A percentile compares a stretch with the other conserved stretches of the same genome.
These are phyloP conservation scores for Pontederia paniculata DNA, from an alignment of 176 grass and related monocot species.

Conservation along the genomic window DNA sequence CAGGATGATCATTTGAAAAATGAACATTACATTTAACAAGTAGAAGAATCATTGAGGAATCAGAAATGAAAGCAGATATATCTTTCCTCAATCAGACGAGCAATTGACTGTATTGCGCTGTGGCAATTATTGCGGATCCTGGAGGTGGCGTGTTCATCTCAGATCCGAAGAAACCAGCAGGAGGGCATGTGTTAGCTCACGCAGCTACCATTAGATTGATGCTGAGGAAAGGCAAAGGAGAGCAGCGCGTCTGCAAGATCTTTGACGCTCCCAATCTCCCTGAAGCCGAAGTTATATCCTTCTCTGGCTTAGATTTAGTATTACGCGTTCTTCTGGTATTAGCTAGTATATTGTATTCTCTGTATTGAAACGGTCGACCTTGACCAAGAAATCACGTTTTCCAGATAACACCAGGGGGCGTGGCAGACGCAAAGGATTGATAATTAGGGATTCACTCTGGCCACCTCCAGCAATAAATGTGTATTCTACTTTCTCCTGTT, in stretches of 20 bases:
- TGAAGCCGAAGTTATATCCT: constrained; percentile 91
- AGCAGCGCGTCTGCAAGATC: constrained; percentile 85
- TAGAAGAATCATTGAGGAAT: too few relatives aligned
- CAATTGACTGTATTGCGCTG: constrained; percentile 1
- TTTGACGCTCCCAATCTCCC: constrained; percentile 88
- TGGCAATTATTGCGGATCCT: constrained; percentile 74
- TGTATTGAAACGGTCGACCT: constrained; percentile 16
- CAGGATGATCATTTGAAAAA: too few relatives aligned
- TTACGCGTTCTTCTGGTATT: neutral
- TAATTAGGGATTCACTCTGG: too few relatives aligned
- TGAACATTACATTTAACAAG: too few relatives aligned
- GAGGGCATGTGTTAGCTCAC: constrained; percentile 68
- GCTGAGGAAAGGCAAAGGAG: constrained; percentile 93
- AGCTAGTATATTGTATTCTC: neutral
- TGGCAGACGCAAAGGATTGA: constrained; percentile 84
- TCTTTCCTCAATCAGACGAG: too few relatives aligned
- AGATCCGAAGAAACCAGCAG: constrained; percentile 78
- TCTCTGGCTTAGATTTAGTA: too few relatives aligned
- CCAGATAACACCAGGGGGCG: constrained; percentile 70
- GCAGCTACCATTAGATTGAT: constrained; percentile 61
- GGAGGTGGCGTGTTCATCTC: constrained; percentile 77
- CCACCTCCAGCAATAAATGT: too few relatives aligned
- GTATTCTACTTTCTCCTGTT: too few relatives aligned
- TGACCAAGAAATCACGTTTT: constrained; percentile 61
- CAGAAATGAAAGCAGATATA: too few relatives aligned